Evolutionary conservation across 805 yeast species (phyloP).

Genomic region (Metschnikowia proteae): DNA sequence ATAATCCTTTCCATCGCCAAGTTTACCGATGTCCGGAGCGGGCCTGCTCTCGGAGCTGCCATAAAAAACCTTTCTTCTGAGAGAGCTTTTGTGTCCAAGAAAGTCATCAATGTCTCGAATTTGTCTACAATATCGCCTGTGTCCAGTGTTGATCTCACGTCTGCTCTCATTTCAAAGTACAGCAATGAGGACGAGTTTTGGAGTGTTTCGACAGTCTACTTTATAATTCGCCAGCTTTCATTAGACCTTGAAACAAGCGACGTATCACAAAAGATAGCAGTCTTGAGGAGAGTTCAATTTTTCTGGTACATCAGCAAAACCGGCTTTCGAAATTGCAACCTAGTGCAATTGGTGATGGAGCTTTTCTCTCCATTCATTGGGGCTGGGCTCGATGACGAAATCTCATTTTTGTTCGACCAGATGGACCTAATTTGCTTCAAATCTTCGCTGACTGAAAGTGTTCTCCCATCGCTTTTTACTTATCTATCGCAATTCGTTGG

Average conservation of each 20-base stretch:
- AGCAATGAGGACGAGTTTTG: slow-evolving; percentile 25
- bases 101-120: neutral
- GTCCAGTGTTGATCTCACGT: slow-evolving; percentile 26
- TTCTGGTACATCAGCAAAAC: slow-evolving; percentile 7
- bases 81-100: neutral
- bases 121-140: slow-evolving; percentile 19
- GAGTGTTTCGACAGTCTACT: slow-evolving; percentile 32
- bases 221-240: slow-evolving; percentile 31
- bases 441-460: neutral
- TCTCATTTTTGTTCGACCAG: slow-evolving; percentile 12
- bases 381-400: slow-evolving; percentile 4
- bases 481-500: neutral
- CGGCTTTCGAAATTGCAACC: neutral
- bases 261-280: neutral
- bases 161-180: slow-evolving; percentile 23
- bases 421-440: slow-evolving; percentile 6
- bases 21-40: slow-evolving; percentile 38
- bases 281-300: slow-evolving; percentile 8
- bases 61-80: neutral
- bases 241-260: neutral
- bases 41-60: slow-evolving; percentile 11
- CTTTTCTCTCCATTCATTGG: slow-evolving; percentile 5
- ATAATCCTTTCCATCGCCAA: slow-evolving; percentile 36
- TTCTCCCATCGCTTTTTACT: neutral
- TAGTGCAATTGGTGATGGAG: slow-evolving; percentile 1